Base-by-base conservation (phyloP, 1,139 yeast genomes). In the Hemisphaericaspora lyxosophila region DNA sequence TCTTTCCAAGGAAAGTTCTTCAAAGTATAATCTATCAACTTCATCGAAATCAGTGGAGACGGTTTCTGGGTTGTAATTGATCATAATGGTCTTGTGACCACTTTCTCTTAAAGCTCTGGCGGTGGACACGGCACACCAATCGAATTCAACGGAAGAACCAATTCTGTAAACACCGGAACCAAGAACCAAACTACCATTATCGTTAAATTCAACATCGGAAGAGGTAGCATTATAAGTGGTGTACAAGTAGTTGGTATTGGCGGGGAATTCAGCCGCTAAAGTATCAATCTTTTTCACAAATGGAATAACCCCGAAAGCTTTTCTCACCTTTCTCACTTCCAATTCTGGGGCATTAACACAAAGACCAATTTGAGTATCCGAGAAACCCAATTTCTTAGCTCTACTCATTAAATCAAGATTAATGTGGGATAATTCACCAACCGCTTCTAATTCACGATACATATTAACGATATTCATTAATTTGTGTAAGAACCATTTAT, bases 121-220 rank as follows among this genome's bases (percentile, higher is more conserved):
- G 42, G 98, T 85, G 45, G 95, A 80, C 45, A 92, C 98, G 36
- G 97, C 98, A 76, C 98, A 92, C 98, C 98, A 92, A 67, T 92
- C 98, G 55, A 92, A 92, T 69, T 92, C 98, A 44, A 92, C 98
- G 18, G 97, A 90, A 4, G 97, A 90, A 43, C 98, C 98, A 60
- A 92, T 92, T 67, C 98, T 81, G 77, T 92, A 92, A 39, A 92
- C 98, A 70, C 98, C 98, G 9, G 97, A 90, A 39, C 98, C 98
- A 51, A 92, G 75, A 31, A 92, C 98, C 80, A 92, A 73, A 46
- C 94, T 84, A 56, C 98, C 97, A 49, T 86, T 78, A 47, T 90
- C 97, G 55, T 86, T 78, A 58, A 92, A 92, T 30, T 71, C 76
- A 41, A 92, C 82, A 64, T 92, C 98, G 51, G 85, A 84, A 36